These are phyloP conservation scores for Schizonepeta tenuifolia DNA, from an alignment of 257 asterid species.

Conservation along the genomic window DNA sequence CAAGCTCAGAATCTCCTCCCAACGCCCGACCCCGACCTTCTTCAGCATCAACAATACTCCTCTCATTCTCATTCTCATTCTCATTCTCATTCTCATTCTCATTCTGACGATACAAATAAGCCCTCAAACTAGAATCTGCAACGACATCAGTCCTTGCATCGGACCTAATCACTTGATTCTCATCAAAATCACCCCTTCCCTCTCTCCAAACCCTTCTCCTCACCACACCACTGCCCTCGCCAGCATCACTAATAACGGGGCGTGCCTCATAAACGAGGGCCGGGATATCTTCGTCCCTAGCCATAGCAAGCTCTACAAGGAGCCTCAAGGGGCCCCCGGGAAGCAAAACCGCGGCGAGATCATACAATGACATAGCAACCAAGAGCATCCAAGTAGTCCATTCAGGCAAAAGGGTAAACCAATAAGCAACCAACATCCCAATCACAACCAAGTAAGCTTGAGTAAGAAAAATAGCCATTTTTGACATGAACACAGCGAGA, in stretches of 20 bases:
- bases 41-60: slow-evolving; percentile 48
- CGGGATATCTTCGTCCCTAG: slow-evolving; percentile 97
- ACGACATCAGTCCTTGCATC: neutral
- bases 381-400: slow-evolving; percentile 98
- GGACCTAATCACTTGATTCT: slow-evolving; percentile 25
- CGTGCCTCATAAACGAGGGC: slow-evolving; percentile 98
- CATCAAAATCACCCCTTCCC: slow-evolving; percentile 39
- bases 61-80: slow-evolving; percentile 44
- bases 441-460: slow-evolving; percentile 84
- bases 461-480: slow-evolving; percentile 67
- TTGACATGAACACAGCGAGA: slow-evolving; percentile 74
- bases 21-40: slow-evolving; percentile 46
- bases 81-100: too few relatives aligned
- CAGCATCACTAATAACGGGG: slow-evolving; percentile 52
- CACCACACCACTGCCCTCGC: slow-evolving; percentile 34
- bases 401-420: slow-evolving; percentile 96
- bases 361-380: slow-evolving; percentile 95
- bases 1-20: slow-evolving; percentile 57
- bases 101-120: slow-evolving; percentile 26
- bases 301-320: slow-evolving; percentile 90
- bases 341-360: slow-evolving; percentile 94
- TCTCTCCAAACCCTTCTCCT: slow-evolving; percentile 88
- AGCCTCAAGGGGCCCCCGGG: slow-evolving; percentile 96
- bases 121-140: slow-evolving; percentile 13
- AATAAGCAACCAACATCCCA: slow-evolving; percentile 92